Conservation (phyloP, 805 yeast genomes). For the Wickerhamiella occidentalis region DNA sequence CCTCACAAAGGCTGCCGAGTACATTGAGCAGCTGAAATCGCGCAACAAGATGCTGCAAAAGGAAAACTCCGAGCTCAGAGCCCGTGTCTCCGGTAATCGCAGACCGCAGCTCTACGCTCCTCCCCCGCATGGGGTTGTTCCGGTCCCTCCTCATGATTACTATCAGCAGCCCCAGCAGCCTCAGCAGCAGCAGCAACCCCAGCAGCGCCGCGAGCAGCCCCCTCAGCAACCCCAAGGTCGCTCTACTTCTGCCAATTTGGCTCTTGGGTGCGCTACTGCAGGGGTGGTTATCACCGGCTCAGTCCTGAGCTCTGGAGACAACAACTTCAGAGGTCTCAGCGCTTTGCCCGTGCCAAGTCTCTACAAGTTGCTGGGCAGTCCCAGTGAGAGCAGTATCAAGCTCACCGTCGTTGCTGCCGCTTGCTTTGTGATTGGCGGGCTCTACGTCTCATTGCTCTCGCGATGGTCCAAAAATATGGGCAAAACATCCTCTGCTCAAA, state of each 20-base stretch:
- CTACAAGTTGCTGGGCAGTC: background rate
- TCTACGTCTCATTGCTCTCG: background rate
- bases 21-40: conserved; percentile 57
- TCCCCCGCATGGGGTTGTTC: background rate
- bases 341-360: conserved; percentile 2
- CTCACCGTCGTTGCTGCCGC: background rate
- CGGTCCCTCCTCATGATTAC: background rate
- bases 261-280: conserved; percentile 10
- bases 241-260: background rate
- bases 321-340: conserved; percentile 6
- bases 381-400: conserved; percentile 5
- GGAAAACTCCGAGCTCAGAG: conserved; percentile 40
- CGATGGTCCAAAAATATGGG: conserved; percentile 3
- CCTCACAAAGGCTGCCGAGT: conserved; percentile 66
- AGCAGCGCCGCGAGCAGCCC: too few relatives aligned
- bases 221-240: background rate
- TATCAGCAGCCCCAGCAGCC: background rate
- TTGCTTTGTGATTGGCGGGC: conserved; percentile 6
- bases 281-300: conserved; percentile 8
- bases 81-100: conserved; percentile 1
- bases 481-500: background rate
- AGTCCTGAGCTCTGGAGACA: conserved; percentile 3
- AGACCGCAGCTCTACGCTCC: conserved; percentile 2
- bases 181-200: background rate
- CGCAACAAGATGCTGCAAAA: conserved; percentile 40